Conservation (phyloP, 306 rosid genomes). For the Cicer arietinum region DNA sequence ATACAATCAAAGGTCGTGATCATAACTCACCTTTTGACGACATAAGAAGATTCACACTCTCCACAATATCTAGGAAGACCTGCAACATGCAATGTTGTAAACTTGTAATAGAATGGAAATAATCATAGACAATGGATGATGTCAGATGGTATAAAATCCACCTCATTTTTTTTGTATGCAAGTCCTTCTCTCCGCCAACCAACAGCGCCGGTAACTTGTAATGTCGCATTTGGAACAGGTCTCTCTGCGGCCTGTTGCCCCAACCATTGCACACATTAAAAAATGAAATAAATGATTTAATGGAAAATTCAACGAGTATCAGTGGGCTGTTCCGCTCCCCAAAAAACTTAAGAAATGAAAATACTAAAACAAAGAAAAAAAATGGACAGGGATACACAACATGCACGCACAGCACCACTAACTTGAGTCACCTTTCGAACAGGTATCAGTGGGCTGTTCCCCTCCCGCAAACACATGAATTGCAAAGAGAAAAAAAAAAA, state of each 20-base stretch:
- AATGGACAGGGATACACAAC: slow-evolving; percentile 16
- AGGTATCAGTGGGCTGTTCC: background rate
- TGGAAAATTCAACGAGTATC: slow-evolving; percentile 1
- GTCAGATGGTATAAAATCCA: slow-evolving; percentile 35
- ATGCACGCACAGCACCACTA: background rate
- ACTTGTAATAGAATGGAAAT: slow-evolving; percentile 14
- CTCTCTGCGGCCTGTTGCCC: slow-evolving; percentile 67
- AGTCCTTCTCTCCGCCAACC: slow-evolving; percentile 99
- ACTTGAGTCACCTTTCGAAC: slow-evolving; percentile 12
- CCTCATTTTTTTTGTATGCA: slow-evolving; percentile 88
- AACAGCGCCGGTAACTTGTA: slow-evolving; percentile 97
- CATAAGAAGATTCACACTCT: slow-evolving; percentile 95
- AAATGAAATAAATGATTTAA: slow-evolving; percentile 30
- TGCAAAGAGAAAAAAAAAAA: background rate
- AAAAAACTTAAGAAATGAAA: slow-evolving; percentile 3
- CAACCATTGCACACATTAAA: slow-evolving; percentile 8
- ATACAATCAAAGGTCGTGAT: slow-evolving; percentile 36
- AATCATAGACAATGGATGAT: slow-evolving; percentile 26
- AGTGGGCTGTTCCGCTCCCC: background rate
- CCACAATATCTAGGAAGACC: slow-evolving; percentile 95
- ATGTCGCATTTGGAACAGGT: slow-evolving; percentile 90
- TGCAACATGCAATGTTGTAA: slow-evolving; percentile 48
- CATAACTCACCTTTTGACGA: slow-evolving; percentile 78
- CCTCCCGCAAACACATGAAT: slow-evolving; percentile 3
- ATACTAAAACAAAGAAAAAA: background rate